Evolutionary conservation across 768 basidiomycete species (phyloP).

Genomic region (Rhodotorula taiwanensis): DNA sequence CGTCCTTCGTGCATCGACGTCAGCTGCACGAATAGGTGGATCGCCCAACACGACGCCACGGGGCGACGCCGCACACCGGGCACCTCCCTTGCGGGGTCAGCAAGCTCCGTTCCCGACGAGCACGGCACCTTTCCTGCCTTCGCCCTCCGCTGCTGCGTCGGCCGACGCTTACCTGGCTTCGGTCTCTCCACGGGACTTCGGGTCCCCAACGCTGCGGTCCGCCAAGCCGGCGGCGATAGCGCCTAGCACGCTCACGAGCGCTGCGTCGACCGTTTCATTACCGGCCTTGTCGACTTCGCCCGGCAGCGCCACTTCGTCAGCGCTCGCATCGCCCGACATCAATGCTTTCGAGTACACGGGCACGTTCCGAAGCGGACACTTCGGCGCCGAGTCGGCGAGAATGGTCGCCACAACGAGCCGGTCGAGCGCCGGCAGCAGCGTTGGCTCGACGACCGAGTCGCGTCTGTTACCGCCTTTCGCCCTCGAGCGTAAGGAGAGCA

Average conservation of each 20-base stretch:
- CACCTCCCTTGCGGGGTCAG: slow-evolving; percentile 14
- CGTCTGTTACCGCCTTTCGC: slow-evolving; percentile 10
- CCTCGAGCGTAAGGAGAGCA: too few relatives aligned
- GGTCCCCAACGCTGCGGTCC: not conserved
- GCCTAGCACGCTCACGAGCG: not conserved
- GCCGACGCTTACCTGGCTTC: slow-evolving; percentile 16
- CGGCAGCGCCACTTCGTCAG: slow-evolving; percentile 7
- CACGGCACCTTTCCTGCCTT: not conserved
- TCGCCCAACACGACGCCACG: not conserved
- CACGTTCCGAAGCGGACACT: not conserved
- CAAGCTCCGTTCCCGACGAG: slow-evolving; percentile 15
- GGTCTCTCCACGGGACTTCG: slow-evolving; percentile 9
- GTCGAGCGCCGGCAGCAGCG: slow-evolving; percentile 3
- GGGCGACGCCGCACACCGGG: not conserved
- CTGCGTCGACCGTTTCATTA: not conserved
- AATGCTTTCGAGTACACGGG: not conserved
- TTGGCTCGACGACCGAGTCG: not conserved
- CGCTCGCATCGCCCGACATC: slow-evolving; percentile 14
- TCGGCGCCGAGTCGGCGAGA: slow-evolving; percentile 1
- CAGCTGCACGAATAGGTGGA: not conserved
- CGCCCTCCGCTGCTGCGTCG: slow-evolving; percentile 18
- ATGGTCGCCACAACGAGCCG: not conserved
- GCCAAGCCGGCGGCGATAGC: not conserved
- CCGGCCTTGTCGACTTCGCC: slow-evolving; percentile 15
- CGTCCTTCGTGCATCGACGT: not conserved